These are phyloP conservation scores for Xylaria palmicola DNA, from an alignment of 495 filamentous ascomycete species.

Conservation along the genomic window DNA sequence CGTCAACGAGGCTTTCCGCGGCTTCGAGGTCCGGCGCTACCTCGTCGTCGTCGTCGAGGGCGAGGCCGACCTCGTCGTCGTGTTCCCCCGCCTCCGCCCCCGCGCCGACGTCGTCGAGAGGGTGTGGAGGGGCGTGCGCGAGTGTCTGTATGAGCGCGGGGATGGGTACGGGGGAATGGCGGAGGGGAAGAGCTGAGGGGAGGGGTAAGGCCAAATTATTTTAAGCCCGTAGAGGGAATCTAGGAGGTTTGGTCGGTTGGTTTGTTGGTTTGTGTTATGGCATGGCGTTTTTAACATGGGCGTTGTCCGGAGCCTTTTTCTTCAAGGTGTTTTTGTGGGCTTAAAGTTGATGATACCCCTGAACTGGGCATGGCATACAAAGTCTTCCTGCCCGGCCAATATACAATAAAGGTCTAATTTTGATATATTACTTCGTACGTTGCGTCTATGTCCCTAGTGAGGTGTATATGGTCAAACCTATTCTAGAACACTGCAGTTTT, in stretches of 20 bases:
- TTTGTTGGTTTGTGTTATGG: background rate
- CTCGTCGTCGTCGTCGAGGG: constrained; percentile 88
- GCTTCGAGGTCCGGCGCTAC: constrained; percentile 89
- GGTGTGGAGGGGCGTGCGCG: constrained; percentile 79
- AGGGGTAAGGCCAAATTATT: background rate
- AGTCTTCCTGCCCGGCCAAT: background rate
- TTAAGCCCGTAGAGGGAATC: no score
- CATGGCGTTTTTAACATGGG: constrained; percentile 12
- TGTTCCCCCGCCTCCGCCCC: constrained; percentile 83
- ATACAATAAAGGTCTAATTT: background rate
- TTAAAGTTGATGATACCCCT: constrained; percentile 26
- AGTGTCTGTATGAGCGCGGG: constrained; percentile 71
- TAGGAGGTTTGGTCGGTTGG: background rate
- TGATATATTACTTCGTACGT: background rate
- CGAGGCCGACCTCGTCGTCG: constrained; percentile 84
- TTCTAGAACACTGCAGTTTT: no score
- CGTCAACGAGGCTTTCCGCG: constrained; percentile 92
- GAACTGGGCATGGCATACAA: background rate
- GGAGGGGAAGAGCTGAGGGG: constrained; percentile 10
- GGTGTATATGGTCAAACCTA: no score
- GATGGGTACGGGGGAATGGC: constrained; percentile 5
- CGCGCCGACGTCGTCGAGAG: constrained; percentile 68
- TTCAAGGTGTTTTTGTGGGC: background rate
- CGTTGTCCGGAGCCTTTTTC: background rate
- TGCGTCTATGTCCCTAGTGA: no score